Evolutionary conservation across 306 rosid species (phyloP).

Genomic region (Luffa acutangula): DNA sequence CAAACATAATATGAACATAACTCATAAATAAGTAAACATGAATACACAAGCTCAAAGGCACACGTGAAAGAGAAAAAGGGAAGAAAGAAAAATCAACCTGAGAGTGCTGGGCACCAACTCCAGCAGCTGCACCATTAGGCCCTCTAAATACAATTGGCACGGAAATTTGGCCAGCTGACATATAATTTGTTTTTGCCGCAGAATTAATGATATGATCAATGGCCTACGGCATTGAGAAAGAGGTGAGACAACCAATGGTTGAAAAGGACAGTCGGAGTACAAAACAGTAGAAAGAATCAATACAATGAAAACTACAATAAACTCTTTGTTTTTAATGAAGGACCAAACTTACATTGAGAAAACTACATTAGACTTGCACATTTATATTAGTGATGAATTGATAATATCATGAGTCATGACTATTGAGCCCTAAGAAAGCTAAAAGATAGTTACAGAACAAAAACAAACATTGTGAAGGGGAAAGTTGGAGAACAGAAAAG

Average conservation of each 20-base stretch:
- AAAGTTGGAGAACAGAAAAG: not conserved
- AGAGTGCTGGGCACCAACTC: conserved; percentile 99
- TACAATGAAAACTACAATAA: not conserved
- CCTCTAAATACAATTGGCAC: conserved; percentile 98
- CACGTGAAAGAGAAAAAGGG: not conserved
- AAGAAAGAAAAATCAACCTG: conserved; percentile 45
- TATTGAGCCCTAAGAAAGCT: not conserved
- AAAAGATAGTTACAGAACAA: not conserved
- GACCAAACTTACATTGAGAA: too few relatives aligned
- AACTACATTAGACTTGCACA: not conserved
- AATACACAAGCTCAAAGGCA: not conserved
- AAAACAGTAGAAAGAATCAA: not conserved
- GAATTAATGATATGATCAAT: conserved; percentile 98
- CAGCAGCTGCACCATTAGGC: conserved; percentile 99
- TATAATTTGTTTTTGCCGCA: conserved; percentile 93
- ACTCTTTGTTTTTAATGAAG: too few relatives aligned
- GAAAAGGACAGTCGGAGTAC: not conserved
- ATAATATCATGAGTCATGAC: not conserved
- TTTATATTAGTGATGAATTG: not conserved
- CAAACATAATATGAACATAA: not conserved
- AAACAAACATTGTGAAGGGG: not conserved
- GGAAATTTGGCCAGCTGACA: conserved; percentile 90
- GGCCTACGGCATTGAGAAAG: conserved; percentile 43
- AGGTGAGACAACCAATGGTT: not conserved
- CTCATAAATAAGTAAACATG: not conserved